Percentiles rank a stretch among this genome's conserved stretches.
phyloP scores from a whole-genome alignment of 2,329 filamentous ascomycete species.

The Scedosporium boydii region DNA sequence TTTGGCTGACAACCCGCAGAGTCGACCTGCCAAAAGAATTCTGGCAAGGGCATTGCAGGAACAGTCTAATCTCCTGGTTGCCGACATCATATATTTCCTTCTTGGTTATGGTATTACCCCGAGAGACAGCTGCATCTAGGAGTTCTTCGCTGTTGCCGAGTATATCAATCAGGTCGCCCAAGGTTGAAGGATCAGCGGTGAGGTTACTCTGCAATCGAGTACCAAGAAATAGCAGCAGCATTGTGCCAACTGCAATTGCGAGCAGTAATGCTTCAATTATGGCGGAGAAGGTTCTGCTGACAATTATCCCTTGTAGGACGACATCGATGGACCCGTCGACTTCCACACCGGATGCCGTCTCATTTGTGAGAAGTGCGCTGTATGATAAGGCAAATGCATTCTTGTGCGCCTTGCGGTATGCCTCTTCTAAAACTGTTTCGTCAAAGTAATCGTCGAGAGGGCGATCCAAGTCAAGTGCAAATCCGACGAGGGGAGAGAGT shows the following conservation, averaged over 20 bases:
- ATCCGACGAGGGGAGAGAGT: constrained; percentile 22
- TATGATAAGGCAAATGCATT: constrained; percentile 20
- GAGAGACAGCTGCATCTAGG: constrained; percentile 3
- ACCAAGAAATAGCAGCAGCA: constrained; percentile 12
- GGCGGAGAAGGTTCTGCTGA: constrained; percentile 21
- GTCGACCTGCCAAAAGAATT: neutral
- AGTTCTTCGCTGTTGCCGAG: constrained; percentile 12
- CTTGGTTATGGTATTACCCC: too few relatives aligned
- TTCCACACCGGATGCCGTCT: constrained; percentile 6
- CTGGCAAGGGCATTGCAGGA: constrained; percentile 9
- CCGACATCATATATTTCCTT: too few relatives aligned
- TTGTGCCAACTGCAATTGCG: constrained; percentile 12
- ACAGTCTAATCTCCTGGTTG: constrained; percentile 5
- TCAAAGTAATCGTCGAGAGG: constrained; percentile 7
- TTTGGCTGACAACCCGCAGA: neutral
- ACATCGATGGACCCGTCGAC: constrained; percentile 9
- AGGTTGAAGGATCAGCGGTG: constrained; percentile 16
- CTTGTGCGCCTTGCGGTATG: constrained; percentile 18
- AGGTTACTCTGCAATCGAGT: constrained; percentile 9
- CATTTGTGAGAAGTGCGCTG: constrained; percentile 10
- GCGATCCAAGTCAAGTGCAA: constrained; percentile 14
- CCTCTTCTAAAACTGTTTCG: constrained; percentile 1
- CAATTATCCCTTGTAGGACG: constrained; percentile 18
- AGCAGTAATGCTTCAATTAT: constrained; percentile 19
- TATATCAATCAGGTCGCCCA: constrained; percentile 12